Evolutionary conservation across 495 filamentous ascomycete genomes (phyloP).

Genomic region (Xylaria castorea): DNA sequence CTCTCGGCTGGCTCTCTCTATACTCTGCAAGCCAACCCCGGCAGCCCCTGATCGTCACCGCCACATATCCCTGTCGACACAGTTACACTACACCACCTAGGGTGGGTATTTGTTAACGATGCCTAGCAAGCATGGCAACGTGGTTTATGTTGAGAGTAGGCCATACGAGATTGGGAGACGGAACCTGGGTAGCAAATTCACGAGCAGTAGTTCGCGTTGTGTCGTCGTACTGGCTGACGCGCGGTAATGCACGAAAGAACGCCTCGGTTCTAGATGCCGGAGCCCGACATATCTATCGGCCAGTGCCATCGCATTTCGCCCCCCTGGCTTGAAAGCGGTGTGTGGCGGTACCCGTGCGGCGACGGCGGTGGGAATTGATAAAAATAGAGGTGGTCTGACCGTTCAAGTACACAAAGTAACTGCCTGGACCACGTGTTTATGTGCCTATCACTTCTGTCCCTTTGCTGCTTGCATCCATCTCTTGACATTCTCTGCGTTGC

Average conservation of each 20-base stretch:
- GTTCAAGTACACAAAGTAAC: no score
- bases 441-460: not conserved
- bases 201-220: not conserved
- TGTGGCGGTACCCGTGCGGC: conserved; percentile 4
- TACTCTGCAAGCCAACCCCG: not conserved
- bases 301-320: not conserved
- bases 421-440: conserved; percentile 11
- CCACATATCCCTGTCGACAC: conserved; percentile 7
- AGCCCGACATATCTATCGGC: not conserved
- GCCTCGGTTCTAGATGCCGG: conserved; percentile 13
- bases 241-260: conserved; percentile 8
- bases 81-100: not conserved
- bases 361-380: conserved; percentile 12
- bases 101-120: not conserved
- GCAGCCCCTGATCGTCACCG: conserved; percentile 19
- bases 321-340: conserved; percentile 1
- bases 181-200: not conserved
- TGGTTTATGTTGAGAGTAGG: not conserved
- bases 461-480: conserved; percentile 2
- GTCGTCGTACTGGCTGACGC: conserved; percentile 11
- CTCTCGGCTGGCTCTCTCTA: no score
- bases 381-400: conserved; percentile 22
- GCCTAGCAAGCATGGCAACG: not conserved
- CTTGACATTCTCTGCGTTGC: not conserved
- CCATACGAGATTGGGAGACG: not conserved